Evolutionary conservation across 805 yeast species (phyloP), one percentile per base, ranked within the genome.

Genomic region (Yamadazyma nakazawae): DNA sequence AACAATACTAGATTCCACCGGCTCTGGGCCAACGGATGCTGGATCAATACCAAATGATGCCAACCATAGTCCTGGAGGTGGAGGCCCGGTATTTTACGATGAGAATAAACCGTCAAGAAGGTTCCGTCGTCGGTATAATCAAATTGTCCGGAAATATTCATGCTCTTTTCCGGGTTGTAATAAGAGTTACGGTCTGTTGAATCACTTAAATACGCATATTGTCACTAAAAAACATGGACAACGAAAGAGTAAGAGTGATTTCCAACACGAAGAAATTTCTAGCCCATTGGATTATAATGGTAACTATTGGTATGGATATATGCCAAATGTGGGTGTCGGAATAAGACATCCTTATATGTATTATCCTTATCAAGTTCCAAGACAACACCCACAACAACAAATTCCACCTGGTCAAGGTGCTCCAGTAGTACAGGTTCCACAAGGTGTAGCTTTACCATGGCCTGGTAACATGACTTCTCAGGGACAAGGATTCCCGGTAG

Each of bases 201-300:
- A 71, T 54, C 76, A 71, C 54, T 54, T 71, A 42, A 71, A 71
- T 54, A 71, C 76, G 11, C 76, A 71, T 53, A 70, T 71, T 5
- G 75, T 71, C 25, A 69, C 75, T 50, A 70, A 71, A 49, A 71
- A 68, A 39, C 76, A 71, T 50, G 76, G 76, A n/a, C 67, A 61
- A 42, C 56, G 75, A 32, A 69, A 69, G 53, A 61, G 68, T 24
- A 71, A 70, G 50, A 67, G 67, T 16, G 75, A 71, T 48, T 71
- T 68, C 54, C 70, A 68, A 45, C 50, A 53, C 47, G 57, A 56
- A 16, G 61, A 58, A 13, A 32, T 41, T 2, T 18, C 34, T 6
- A 34, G 35, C 24, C 36, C 45, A 8, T 6, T 48, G 11, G 55
- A 51, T 6, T 55, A 55, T 28, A 46, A 45, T 34, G 56, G 56